Base-by-base conservation (phyloP, 805 yeast species). In the Candida ortonii region DNA sequence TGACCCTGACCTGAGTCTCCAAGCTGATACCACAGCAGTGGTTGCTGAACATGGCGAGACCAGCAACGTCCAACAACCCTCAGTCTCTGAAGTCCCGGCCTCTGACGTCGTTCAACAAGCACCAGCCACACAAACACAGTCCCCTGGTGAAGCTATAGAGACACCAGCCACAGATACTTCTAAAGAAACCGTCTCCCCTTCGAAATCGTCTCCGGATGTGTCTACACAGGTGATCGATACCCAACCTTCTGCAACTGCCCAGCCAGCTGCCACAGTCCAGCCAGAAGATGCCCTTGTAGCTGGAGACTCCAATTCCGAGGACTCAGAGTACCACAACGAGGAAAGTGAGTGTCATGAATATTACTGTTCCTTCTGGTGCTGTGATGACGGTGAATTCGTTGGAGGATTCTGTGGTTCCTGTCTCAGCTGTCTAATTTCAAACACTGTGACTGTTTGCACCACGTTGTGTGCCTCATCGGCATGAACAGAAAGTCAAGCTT, bases 271-370 rank as follows among this genome's bases (percentile, higher is more conserved):
- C 7, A 41, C 32, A 17, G 19, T 19, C 5, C 46, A 43, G 10
- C 50, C 50, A 9, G 21, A 18, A 11, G 28, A 28, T 16, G 47
- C 48, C 5, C 33, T 41, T 24, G 39, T 47, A 3, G 47, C 46
- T 10, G 21, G 44, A 2, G 39, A 33, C 11, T 25, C 18, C 6
- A 24, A 33, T 21, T 13, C 30, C n/a, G 34, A 21, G 9, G 28
- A 35, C 10, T 34, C 34, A 22, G 35, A 43, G 7, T 57, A 53
- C 25, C 50, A 52, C 21, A 44, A 52, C 34, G 53, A 54, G 13
- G 48, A 55, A 32, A 44, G 52, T 25, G 49, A 56, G 25, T 56
- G 62, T 24, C 55, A 55, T 33, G 57, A 52, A 24, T 59, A 55
- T 29, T 42, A 41, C 10, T 53, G 50, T 25, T 34, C 47, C 7